A percentile compares a stretch with the other conserved stretches of the same genome.
Conservation (phyloP, 2,329 filamentous ascomycete genomes). For the Amesomyces nigricolor region DNA sequence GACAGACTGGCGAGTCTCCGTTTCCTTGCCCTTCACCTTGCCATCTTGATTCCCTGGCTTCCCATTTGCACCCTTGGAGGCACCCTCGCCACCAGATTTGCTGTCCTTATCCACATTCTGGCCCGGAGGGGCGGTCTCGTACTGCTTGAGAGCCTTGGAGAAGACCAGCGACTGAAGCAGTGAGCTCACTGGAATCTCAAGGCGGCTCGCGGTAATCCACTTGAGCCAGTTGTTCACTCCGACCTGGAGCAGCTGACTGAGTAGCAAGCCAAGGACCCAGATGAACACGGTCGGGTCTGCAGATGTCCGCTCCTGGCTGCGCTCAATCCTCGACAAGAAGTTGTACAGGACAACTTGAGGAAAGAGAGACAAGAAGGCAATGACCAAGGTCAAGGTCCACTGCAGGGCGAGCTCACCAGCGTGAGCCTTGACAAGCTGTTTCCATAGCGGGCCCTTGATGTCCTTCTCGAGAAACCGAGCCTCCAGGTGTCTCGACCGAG, state of each 20-base stretch:
- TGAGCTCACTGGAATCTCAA: constrained; percentile 30
- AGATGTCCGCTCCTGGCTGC: constrained; percentile 15
- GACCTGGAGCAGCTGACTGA: constrained; percentile 31
- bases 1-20: constrained; percentile 31
- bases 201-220: constrained; percentile 32
- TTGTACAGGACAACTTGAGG: constrained; percentile 34
- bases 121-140: constrained; percentile 30
- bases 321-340: constrained; percentile 32
- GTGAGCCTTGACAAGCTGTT: constrained; percentile 30
- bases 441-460: constrained; percentile 29
- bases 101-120: constrained; percentile 18
- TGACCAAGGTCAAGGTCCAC: constrained; percentile 31
- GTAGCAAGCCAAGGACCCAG: constrained; percentile 31
- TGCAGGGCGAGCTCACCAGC: constrained; percentile 28
- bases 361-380: constrained; percentile 30
- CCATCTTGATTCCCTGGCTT: not conserved
- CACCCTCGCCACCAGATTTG: constrained; percentile 5
- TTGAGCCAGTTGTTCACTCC: constrained; percentile 29
- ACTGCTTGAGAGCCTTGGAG: constrained; percentile 32
- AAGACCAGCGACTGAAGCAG: constrained; percentile 34
- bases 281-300: constrained; percentile 28
- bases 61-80: not conserved
- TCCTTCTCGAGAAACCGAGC: constrained; percentile 21
- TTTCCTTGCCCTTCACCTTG: constrained; percentile 20
- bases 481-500: constrained; percentile 28